A percentile compares a stretch with the other conserved stretches of the same genome.
Conservation (phyloP, 805 yeast species). For the Saccharomycopsis microspora region DNA sequence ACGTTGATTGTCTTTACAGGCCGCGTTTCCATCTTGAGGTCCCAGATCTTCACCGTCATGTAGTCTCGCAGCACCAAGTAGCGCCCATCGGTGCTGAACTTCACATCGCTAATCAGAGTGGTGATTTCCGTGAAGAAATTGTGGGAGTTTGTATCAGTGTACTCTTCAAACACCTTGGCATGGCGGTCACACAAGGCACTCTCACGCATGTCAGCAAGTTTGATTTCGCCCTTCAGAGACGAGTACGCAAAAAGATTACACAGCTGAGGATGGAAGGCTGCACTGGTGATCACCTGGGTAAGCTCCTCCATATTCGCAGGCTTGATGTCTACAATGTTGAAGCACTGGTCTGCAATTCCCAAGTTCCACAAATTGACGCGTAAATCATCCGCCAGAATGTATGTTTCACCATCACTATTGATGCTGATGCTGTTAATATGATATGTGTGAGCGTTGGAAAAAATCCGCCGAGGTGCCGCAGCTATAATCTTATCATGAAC, state of each 20-base stretch:
- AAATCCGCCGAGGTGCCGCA: constrained; percentile 86
- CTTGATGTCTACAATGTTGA: constrained; percentile 94
- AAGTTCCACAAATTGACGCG: constrained; percentile 94
- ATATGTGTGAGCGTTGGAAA: constrained; percentile 95
- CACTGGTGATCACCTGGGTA: constrained; percentile 93
- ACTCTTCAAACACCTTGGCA: constrained; percentile 82
- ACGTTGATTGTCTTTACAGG: constrained; percentile 92
- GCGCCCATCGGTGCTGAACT: constrained; percentile 84
- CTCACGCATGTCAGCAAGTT: constrained; percentile 92
- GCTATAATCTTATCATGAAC: constrained; percentile 91
- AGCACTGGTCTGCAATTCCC: constrained; percentile 87
- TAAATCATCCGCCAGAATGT: constrained; percentile 84
- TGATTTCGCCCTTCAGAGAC: constrained; percentile 89
- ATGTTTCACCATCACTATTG: constrained; percentile 94
- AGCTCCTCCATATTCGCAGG: constrained; percentile 98
- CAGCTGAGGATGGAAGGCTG: constrained; percentile 88
- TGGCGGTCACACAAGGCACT: constrained; percentile 90
- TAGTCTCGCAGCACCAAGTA: constrained; percentile 96
- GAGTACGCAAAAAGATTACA: constrained; percentile 95
- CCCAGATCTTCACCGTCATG: constrained; percentile 97
- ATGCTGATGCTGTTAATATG: constrained; percentile 93
- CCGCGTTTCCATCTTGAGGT: constrained; percentile 89
- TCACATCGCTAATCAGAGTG: constrained; percentile 84
- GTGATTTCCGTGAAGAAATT: constrained; percentile 97
- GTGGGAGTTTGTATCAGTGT: constrained; percentile 83